Percentiles rank a stretch among this genome's conserved stretches.
Evolutionary conservation across 306 rosid species (phyloP).

Genomic region (Sindora glabra): DNA sequence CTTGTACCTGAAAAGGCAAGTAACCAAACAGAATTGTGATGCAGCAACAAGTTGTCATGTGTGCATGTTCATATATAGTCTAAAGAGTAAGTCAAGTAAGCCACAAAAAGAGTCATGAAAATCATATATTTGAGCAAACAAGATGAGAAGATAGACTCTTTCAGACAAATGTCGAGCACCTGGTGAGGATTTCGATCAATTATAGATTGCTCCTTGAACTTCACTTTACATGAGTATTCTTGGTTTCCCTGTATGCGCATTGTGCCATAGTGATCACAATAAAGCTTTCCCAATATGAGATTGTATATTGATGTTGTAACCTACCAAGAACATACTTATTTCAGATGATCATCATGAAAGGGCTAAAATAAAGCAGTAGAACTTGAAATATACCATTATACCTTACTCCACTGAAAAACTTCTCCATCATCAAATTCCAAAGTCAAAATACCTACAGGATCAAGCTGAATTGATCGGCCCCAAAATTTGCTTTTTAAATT

Average conservation of each 20-base stretch:
- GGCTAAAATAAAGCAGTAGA: slow-evolving; percentile 8
- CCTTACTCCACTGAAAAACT: slow-evolving; percentile 94
- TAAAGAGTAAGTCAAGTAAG: not conserved
- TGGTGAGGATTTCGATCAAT: slow-evolving; percentile 99
- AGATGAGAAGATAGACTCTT: slow-evolving; percentile 1
- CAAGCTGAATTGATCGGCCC: slow-evolving; percentile 99
- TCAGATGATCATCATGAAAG: slow-evolving; percentile 19
- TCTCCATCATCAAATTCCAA: slow-evolving; percentile 98
- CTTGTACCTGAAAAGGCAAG: slow-evolving; percentile 62
- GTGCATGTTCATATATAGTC: not conserved
- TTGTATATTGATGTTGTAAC: slow-evolving; percentile 98
- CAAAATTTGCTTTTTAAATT: slow-evolving; percentile 98
- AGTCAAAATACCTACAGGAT: slow-evolving; percentile 82
- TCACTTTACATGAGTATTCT: slow-evolving; percentile 80
- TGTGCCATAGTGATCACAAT: slow-evolving; percentile 97
- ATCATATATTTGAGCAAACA: not conserved
- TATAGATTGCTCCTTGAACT: slow-evolving; percentile 96
- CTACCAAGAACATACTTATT: slow-evolving; percentile 36
- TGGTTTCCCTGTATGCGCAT: slow-evolving; percentile 87
- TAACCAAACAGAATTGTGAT: not conserved
- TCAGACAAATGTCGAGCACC: slow-evolving; percentile 34
- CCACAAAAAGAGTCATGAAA: slow-evolving; percentile 8
- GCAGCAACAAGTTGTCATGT: not conserved
- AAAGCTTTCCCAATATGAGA: slow-evolving; percentile 93
- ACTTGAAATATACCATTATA: slow-evolving; percentile 26